Conservation (phyloP, 2,329 filamentous ascomycete species). For the Arthrobotrys sphaeroides region DNA sequence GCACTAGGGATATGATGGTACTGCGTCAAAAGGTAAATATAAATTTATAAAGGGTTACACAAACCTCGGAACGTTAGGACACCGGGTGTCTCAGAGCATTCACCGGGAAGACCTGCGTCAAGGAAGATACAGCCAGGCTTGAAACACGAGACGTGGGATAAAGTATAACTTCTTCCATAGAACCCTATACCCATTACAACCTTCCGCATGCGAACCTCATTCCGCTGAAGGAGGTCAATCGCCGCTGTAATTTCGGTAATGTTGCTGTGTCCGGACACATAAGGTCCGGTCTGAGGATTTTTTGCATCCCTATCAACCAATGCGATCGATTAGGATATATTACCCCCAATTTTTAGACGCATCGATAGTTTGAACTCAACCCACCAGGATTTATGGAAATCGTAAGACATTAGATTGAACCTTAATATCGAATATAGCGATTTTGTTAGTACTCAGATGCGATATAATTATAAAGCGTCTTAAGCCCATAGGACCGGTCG, state of each 20-base stretch:
- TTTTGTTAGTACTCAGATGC: no score
- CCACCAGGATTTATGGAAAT: no score
- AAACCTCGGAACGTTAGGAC: slow-evolving; percentile 1
- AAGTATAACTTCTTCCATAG: slow-evolving; percentile 56
- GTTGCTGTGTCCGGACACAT: slow-evolving; percentile 41
- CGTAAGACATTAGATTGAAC: background rate
- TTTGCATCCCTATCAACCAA: background rate
- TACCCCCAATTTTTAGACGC: no score
- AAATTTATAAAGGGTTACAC: background rate
- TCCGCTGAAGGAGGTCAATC: slow-evolving; percentile 59
- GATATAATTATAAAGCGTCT: no score
- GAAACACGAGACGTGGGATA: slow-evolving; percentile 55
- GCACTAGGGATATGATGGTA: no score
- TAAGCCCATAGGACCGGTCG: background rate
- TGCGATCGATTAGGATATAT: background rate
- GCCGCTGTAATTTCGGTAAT: slow-evolving; percentile 53
- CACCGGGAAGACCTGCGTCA: background rate
- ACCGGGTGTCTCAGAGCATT: slow-evolving; percentile 20
- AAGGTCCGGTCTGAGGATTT: slow-evolving; percentile 59
- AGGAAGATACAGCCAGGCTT: slow-evolving; percentile 56
- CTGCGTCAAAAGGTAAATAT: no score
- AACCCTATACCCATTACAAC: slow-evolving; percentile 55
- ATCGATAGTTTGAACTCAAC: no score
- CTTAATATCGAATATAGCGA: background rate
- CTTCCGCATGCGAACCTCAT: slow-evolving; percentile 47